Percentiles rank a stretch among this genome's conserved stretches.
These are phyloP conservation scores for Davidsoniella eucalypti DNA, from an alignment of 2,329 filamentous ascomycete genomes.

Conservation along the genomic window DNA sequence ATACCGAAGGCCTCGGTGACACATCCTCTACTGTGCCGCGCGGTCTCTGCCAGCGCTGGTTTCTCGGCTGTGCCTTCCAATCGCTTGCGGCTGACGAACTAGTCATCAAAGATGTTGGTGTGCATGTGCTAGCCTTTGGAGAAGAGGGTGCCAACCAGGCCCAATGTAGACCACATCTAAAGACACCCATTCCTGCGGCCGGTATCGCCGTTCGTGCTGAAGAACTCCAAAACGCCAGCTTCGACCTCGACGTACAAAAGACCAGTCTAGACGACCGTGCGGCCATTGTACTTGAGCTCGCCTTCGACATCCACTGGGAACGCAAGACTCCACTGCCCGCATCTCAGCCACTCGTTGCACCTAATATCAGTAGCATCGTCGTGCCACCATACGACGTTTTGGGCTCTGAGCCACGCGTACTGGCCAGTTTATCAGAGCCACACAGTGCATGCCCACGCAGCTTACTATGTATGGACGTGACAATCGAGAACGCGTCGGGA, in stretches of 20 bases:
- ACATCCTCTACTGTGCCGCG: constrained; percentile 18
- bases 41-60: constrained; percentile 71
- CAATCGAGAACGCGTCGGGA: constrained; percentile 82
- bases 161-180: constrained; percentile 33
- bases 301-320: constrained; percentile 62
- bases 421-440: constrained; percentile 39
- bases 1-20: constrained; percentile 32
- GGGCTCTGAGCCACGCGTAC: constrained; percentile 71
- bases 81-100: constrained; percentile 66
- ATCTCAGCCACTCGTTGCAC: constrained; percentile 4
- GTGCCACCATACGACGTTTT: constrained; percentile 70
- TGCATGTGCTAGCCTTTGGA: constrained; percentile 39
- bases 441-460: constrained; percentile 17
- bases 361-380: constrained; percentile 52
- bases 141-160: constrained; percentile 35
- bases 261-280: constrained; percentile 65
- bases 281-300: constrained; percentile 56
- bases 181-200: constrained; percentile 22
- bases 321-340: constrained; percentile 26
- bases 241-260: constrained; percentile 62
- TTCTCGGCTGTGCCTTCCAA: constrained; percentile 52
- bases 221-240: constrained; percentile 54
- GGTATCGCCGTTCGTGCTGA: constrained; percentile 43
- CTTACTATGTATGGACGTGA: constrained; percentile 36
- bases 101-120: constrained; percentile 42